phyloP scores from a whole-genome alignment of 2,329 filamentous ascomycete species.

The Rasamsonia emersonii region DNA sequence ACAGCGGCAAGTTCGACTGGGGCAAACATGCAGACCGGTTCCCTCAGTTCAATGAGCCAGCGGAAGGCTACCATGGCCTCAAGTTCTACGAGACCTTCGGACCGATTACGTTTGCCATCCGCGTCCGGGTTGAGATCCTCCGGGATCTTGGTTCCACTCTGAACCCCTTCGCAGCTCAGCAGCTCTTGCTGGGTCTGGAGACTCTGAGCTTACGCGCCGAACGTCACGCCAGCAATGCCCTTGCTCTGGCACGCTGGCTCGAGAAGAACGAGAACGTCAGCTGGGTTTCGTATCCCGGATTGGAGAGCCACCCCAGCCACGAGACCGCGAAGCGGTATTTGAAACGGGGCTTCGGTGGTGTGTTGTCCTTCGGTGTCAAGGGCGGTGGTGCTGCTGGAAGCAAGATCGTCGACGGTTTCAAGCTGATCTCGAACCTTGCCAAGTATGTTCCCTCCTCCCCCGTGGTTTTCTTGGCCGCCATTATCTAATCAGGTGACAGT shows the following conservation, averaged over 20 bases:
- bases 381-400: constrained; percentile 75
- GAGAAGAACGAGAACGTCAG: constrained; percentile 73
- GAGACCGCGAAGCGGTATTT: constrained; percentile 79
- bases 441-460: constrained; percentile 47
- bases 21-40: constrained; percentile 74
- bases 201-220: constrained; percentile 81
- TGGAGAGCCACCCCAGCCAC: constrained; percentile 74
- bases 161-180: constrained; percentile 88
- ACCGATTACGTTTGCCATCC: constrained; percentile 69
- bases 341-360: constrained; percentile 74
- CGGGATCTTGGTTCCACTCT: constrained; percentile 76
- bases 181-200: constrained; percentile 81
- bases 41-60: constrained; percentile 84
- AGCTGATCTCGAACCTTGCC: constrained; percentile 88
- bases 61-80: constrained; percentile 81
- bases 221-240: constrained; percentile 75
- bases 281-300: constrained; percentile 91
- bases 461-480: neutral
- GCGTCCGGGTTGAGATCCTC: constrained; percentile 79
- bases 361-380: constrained; percentile 89
- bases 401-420: constrained; percentile 87
- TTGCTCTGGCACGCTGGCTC: constrained; percentile 72
- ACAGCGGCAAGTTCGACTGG: constrained; percentile 92
- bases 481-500: constrained; percentile 21
- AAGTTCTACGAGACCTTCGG: constrained; percentile 92